Conservation (phyloP, 2,329 filamentous ascomycete genomes). For the Seiridium cupressi region DNA sequence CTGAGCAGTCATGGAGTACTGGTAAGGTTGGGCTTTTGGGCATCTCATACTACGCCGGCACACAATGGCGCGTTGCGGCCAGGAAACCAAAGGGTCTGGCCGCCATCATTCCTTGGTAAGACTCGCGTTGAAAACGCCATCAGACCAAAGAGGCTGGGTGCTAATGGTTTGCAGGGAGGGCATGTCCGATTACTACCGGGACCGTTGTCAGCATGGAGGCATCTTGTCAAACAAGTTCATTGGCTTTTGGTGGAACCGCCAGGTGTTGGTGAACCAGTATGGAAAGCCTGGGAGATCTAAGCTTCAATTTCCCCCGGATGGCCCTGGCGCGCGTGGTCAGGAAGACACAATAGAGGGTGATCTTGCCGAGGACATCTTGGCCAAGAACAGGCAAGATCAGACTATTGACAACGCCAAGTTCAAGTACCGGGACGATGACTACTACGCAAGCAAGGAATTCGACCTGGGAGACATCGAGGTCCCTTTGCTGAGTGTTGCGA, state of each 20-base stretch:
- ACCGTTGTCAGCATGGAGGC: constrained; percentile 59
- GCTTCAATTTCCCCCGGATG: constrained; percentile 27
- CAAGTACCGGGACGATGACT: constrained; percentile 59
- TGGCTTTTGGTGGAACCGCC: constrained; percentile 65
- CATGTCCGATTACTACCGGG: constrained; percentile 54
- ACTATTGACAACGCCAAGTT: constrained; percentile 45
- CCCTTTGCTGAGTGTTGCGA: constrained; percentile 64
- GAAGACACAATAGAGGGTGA: constrained; percentile 58
- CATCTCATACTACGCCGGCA: constrained; percentile 46
- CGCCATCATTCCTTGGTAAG: constrained; percentile 42
- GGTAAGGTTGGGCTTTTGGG: constrained; percentile 49
- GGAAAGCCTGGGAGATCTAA: constrained; percentile 40
- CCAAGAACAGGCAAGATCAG: constrained; percentile 46
- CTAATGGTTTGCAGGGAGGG: constrained; percentile 36
- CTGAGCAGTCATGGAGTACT: constrained; percentile 43
- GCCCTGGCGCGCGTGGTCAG: constrained; percentile 25
- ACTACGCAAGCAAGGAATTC: constrained; percentile 66
- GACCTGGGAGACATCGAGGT: constrained; percentile 64
- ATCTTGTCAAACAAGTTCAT: constrained; percentile 61
- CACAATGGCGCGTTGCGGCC: constrained; percentile 48
- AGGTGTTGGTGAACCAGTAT: constrained; percentile 68
- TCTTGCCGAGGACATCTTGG: constrained; percentile 49
- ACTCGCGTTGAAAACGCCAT: not conserved
- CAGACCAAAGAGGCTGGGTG: too few species aligned
- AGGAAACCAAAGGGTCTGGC: constrained; percentile 43